Evolutionary conservation across 768 basidiomycete species (phyloP), one percentile per base, ranked within the genome.

Genomic region (Pilatotrama ljubarskyi): DNA sequence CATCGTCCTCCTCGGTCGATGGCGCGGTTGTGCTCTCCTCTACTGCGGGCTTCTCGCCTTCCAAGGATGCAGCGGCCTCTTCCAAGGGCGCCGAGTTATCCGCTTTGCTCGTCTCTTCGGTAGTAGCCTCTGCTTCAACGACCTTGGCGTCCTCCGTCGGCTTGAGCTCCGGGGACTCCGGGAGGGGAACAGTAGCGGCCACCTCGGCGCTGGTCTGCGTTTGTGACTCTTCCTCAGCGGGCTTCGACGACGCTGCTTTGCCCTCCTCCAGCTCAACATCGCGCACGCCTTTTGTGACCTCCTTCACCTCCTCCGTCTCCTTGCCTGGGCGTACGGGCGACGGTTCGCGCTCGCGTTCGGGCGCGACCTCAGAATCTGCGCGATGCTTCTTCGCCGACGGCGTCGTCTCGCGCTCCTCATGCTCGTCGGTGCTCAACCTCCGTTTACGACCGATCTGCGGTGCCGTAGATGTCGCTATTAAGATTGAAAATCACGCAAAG

Each of bases 381-480:
- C 78, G 77, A 42, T 75, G 70, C 69, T 79, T 76, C 64, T 79
- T 79, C 14, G 68, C 55, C 36, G 69, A 66, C 8, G 69, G 73
- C 22, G 74, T 67, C 50, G 74, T 68, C 53, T 77, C 77, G 35
- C 74, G 78, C 46, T 80, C 77, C 5, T 74, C 74, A 11, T 76
- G 76, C 50, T 61, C 74, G 43, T 62, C 80, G 58, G 74, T 73
- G 75, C 85, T 86, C 68, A 84, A 67, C 41, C 84, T 82, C 64
- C 90, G 85, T 74, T 90, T 91, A 20, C 80, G 78, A 25, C 84
- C 84, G 37, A 83, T 83, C 46, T 82, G 82, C 0, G 89, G 88
- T 2, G 89, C 88, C 66, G 84, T 88, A 24, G 89, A 90, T 1
- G 90, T 89, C 26, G 87, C 89, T 91, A 67, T 47, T 47, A 36